These are phyloP conservation scores for Pneumocystis sp. DNA, from an alignment of 1,139 yeast species.

Conservation along the genomic window DNA sequence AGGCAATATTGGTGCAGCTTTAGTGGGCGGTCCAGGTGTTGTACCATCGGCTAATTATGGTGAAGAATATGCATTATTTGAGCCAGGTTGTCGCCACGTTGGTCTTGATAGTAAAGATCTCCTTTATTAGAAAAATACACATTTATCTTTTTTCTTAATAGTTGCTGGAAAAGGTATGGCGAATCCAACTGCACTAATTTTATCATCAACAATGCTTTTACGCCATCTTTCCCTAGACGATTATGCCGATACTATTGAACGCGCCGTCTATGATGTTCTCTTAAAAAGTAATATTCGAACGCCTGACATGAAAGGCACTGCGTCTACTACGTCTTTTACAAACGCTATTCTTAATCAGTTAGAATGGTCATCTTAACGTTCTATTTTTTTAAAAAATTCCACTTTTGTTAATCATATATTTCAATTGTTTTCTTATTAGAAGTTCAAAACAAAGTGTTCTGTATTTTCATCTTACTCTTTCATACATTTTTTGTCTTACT, in stretches of 20 bases:
- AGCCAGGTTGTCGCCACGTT: constrained; percentile 99
- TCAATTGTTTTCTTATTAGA: neutral
- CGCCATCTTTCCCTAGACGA: constrained; percentile 84
- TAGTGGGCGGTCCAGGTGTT: constrained; percentile 96
- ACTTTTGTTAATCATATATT: neutral
- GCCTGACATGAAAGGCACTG: constrained; percentile 75
- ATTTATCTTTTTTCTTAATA: constrained; percentile 50
- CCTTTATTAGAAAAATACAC: neutral
- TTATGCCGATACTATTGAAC: constrained; percentile 70
- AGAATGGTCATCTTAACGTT: neutral
- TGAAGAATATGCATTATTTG: constrained; percentile 93
- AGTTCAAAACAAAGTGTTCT: neutral
- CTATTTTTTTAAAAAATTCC: neutral
- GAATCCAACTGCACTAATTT: constrained; percentile 95
- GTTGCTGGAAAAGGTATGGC: constrained; percentile 36
- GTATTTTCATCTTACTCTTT: neutral
- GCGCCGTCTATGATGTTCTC: constrained; percentile 78
- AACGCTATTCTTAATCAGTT: constrained; percentile 44
- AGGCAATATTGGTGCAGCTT: constrained; percentile 96
- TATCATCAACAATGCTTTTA: constrained; percentile 78
- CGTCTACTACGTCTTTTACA: constrained; percentile 77
- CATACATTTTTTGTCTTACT: neutral
- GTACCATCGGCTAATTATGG: constrained; percentile 98
- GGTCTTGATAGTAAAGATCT: constrained; percentile 52
- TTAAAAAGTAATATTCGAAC: constrained; percentile 74